Base-by-base conservation (phyloP, 2,329 filamentous ascomycete genomes). In the Trichoderma simmonsii region DNA sequence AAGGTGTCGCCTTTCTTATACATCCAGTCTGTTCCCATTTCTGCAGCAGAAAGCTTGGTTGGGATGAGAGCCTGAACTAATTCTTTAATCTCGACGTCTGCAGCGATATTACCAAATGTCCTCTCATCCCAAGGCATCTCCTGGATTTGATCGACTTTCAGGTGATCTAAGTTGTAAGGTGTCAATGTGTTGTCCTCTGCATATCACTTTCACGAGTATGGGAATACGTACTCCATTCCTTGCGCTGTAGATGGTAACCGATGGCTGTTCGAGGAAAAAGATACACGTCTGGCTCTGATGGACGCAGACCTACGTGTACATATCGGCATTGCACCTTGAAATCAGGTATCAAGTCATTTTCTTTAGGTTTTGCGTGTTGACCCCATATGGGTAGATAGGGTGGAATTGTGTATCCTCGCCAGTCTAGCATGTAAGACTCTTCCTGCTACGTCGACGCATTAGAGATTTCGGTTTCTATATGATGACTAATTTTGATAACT, bases 1-100 rank as follows among this genome's bases (percentile, higher is more conserved):
- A 86, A 75, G 6, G 84, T 84, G 0, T 80, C 78, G 1, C 82
- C 83, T 74, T 86, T 86, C 73, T 82, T 83, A 66, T 81, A 79
- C 56, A 85, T 82, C 9, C 85, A 71, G 73, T 85, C 83, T 73
- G 82, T 28, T 24, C 14, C 26, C 12, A 4, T 26, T 1, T 56
- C n/a, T 15, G 74, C 74, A 0, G 78, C 74, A 3, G 34, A 36
- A 36, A 75, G 59, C 28, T 78, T 77, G 4, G 21, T 36, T 26
- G 43, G 4, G 4, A 65, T 14, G 43, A 65, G 28, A 30, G 43
- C 28, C 6, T 26, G 18, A 6, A 34, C 14, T 36, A 65, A 4
- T 7, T 65, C 63, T 11, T 34, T 36, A 0, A 28, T 54, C 7
- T 54, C 62, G 2, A 9, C 12, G 12, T 65, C 43, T 32, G 28